Base-by-base conservation (phyloP, 805 yeast species). In the Diddensiella transvaalensis region DNA sequence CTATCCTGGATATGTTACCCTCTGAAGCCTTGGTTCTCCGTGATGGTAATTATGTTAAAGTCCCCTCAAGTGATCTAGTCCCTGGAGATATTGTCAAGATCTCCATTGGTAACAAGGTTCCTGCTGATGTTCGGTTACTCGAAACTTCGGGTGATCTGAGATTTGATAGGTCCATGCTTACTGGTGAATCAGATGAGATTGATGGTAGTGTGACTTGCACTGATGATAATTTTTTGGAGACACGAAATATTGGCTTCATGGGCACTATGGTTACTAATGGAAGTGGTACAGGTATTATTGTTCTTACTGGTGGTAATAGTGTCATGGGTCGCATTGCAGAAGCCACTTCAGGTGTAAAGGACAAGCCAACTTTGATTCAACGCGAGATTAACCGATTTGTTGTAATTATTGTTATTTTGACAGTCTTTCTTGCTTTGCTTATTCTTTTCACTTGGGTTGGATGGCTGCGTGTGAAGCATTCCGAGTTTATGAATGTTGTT, bases 121-220 rank as follows among this genome's bases (percentile, higher is more conserved):
- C 79, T 11, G 79, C 79, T 15, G 80, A 75, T 58, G 60, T 73
- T 42, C 64, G 79, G 59, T 64, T 75, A 26, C 53, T 67, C 22
- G 65, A 67, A 6, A 46, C 61, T 24, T 66, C 73, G 22, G 60
- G 62, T 19, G 71, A 72, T 37, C 64, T 75, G 35, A 55, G 70
- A 17, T 72, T 75, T 55, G 80, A 75, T 55, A 64, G 75, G 50
- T 66, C 78, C 13, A 66, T 74, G 13, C 64, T 75, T 32, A 75
- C 80, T 10, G 80, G 80, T 55, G 79, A 75, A 55, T 72, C 79
- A 2, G 66, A 67, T 44, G 69, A 77, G 3, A 57, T 68, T 3
- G 32, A 38, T 2, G 56, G 54, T 18, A 24, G 47, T n/a, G 5
- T 40, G 10, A 47, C 46, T 3, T 17, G 41, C 13, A 35, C 40